Percentiles rank a stretch among this genome's conserved stretches.
Conservation (phyloP, 1,284 basidiomycete genomes). For the Pseudozyma tsukubaensis region DNA sequence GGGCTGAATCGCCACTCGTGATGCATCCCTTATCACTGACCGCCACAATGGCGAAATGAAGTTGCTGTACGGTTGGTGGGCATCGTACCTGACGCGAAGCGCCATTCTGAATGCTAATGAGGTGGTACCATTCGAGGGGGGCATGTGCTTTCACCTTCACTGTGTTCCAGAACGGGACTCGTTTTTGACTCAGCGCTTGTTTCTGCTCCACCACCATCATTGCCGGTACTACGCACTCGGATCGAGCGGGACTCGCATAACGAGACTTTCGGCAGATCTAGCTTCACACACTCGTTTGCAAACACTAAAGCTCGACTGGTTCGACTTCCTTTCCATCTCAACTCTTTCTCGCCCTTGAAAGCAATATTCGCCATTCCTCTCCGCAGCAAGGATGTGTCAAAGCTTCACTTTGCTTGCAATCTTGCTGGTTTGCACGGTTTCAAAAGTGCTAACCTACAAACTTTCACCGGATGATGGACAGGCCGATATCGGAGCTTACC, state of each 20-base stretch:
- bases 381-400: too few species aligned
- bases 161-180: not conserved
- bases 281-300: not conserved
- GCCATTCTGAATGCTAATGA: not conserved
- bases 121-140: not conserved
- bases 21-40: too few species aligned
- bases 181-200: not conserved
- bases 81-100: too few species aligned
- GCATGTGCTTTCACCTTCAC: too few species aligned
- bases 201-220: not conserved
- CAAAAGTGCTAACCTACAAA: slow-evolving; percentile 9
- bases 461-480: slow-evolving; percentile 19
- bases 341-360: too few species aligned
- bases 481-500: slow-evolving; percentile 34
- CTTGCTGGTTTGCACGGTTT: too few species aligned
- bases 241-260: slow-evolving; percentile 1
- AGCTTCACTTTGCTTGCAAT: too few species aligned
- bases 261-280: not conserved
- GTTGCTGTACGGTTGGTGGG: too few species aligned
- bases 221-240: too few species aligned
- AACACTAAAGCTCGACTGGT: not conserved
- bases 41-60: too few species aligned
- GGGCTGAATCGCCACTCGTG: too few species aligned
- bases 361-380: too few species aligned
- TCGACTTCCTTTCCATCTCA: not conserved